Evolutionary conservation across 257 asterid species (phyloP), one percentile per base, ranked within the genome.

Genomic region (Solanum chmielewskii): DNA sequence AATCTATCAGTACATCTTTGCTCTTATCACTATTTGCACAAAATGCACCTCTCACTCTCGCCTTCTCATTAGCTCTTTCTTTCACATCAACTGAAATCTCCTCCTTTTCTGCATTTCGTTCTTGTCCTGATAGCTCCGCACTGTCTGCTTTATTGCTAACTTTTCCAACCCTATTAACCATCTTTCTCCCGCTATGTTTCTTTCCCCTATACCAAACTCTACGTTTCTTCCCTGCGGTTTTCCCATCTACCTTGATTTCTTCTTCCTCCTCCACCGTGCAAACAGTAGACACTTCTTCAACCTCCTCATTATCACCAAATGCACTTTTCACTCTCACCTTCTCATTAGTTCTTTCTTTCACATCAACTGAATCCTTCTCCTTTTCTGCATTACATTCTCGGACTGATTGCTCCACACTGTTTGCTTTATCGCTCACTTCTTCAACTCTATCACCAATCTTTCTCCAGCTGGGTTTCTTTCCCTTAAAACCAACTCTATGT

Each of bases 151-250:
- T 74, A 74, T 74, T 11, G 2, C 52, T 74, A 8, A 71, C 88
- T 85, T 66, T 11, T 75, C n/a, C 60, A 35, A 83, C 87, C 77
- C 74, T 85, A 44, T 66, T n/a, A 90, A 44, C 75, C 25, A 85
- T 77, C 75, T 23, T 69, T 64, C 31, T 49, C 83, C 68, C 5
- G 13, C 86, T 52, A 29, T 25, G 33, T 39, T 80, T 82, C 44
- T 90, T 84, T 59, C 62, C 85, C 85, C 71, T 15, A 23, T 70
- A 83, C 70, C 90, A 76, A 83, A 89, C 90, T 85, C 83, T 77
- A 87, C 70, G 16, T 42, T 69, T 83, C 76, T 83, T 41, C 23
- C 82, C 9, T 86, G 90, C 91, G 31, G 59, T 64, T 44, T 87
- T 52, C 88, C 88, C 29, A 31, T 81, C 31, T 37, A 21, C 82